Base-by-base conservation (phyloP, 2,329 filamentous ascomycete species). In the Fusarium napiforme region DNA sequence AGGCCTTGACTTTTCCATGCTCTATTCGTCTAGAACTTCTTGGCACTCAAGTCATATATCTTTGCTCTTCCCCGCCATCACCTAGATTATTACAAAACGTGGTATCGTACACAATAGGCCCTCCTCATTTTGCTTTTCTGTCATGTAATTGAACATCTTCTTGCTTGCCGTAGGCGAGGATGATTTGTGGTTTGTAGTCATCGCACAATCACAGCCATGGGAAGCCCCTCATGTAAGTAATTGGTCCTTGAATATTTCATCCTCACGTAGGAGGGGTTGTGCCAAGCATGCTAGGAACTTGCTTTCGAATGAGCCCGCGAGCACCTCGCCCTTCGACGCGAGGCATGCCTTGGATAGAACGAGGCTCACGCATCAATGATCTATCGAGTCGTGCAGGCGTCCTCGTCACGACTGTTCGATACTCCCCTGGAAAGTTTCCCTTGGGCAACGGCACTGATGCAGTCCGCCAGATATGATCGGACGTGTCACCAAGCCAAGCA, bases 291-390 rank as follows among this genome's bases (percentile, higher is more conserved):
- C 83, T 85, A 26, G 84, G 83, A 30, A 90, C 88, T 76, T 90
- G 88, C 78, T 90, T 90, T 72, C 88, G 81, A 60, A 87, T 77
- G 55, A 90, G 81, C 34, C 86, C 86, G 43, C 84, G 84, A 12
- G 83, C 83, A 37, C 86, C 81, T n/a, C 85, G 84, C 63, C 86
- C 85, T 66, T 89, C 87, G 23, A 87, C 86, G 39, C 89, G 84
- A 30, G 95, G 95, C n/a, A 95, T 91, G 40, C 95, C 95, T 81
- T 97, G 94, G 43, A 97, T 96, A 71, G 93, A 91, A 65, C 95
- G 89, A 36, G 95, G 95, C 82, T 98, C 95, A 81, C 94, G 94
- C 94, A 98, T 97, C 52, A 98, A 85, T 19, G 91, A 89, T 8
- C 92, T 89, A 78, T 99, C 96, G 15, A 99, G 87, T 78, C 93